Evolutionary conservation across 768 basidiomycete genomes (phyloP).

Genomic region (Tricholoma flavovirens): DNA sequence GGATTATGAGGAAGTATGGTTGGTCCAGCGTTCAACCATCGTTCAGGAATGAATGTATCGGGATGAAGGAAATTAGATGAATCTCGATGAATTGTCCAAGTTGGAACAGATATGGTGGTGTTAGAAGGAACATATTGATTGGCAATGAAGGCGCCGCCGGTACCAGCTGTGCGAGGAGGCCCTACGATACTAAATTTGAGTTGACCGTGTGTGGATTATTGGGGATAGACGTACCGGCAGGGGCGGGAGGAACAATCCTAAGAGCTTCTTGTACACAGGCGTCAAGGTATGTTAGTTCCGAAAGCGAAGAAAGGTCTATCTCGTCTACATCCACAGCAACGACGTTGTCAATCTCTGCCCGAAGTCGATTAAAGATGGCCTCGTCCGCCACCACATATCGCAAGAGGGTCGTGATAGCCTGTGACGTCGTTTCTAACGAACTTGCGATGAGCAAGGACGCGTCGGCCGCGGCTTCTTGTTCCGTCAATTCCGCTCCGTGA

Average conservation of each 20-base stretch:
- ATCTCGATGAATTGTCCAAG: neutral
- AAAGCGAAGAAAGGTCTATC: conserved; percentile 8
- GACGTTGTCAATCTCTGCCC: conserved; percentile 6
- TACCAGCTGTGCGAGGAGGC: conserved; percentile 9
- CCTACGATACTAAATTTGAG: conserved; percentile 1
- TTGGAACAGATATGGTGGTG: neutral
- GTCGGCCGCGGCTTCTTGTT: conserved; percentile 15
- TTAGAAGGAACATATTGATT: neutral
- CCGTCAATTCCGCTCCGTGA: conserved; percentile 3
- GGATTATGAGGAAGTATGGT: neutral
- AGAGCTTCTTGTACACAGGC: conserved; percentile 22
- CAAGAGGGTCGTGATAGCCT: conserved; percentile 13
- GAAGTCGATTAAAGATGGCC: conserved; percentile 6
- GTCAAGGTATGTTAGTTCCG: conserved; percentile 18
- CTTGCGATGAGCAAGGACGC: conserved; percentile 19
- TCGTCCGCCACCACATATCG: conserved; percentile 10
- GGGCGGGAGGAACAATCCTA: conserved; percentile 17
- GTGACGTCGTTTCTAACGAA: conserved; percentile 15
- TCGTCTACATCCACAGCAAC: conserved; percentile 9
- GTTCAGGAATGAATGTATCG: neutral
- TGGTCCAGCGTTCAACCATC: neutral
- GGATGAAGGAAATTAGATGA: neutral
- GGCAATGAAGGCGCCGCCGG: neutral
- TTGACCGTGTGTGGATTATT: neutral
- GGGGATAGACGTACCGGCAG: conserved; percentile 10